A percentile compares a stretch with the other conserved stretches of the same genome.
Conservation (phyloP, 371 early-diverging fungal species). For the Mucor piriformis region DNA sequence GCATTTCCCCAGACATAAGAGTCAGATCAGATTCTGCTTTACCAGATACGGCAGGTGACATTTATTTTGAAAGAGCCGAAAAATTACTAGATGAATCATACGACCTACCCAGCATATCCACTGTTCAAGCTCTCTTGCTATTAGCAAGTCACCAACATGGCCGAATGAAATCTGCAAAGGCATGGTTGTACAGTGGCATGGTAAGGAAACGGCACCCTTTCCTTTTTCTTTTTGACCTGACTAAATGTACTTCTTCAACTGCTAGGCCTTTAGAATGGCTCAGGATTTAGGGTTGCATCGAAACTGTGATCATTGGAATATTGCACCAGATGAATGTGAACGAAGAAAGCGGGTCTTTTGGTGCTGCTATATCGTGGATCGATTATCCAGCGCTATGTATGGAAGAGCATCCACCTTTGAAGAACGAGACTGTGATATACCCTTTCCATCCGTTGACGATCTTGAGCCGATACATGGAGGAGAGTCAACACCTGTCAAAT, state of each 20-base stretch:
- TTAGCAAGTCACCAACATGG: constrained; percentile 60
- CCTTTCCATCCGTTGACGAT: constrained; percentile 52
- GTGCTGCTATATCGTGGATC: constrained; percentile 54
- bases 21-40: constrained; percentile 38
- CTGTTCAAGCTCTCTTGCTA: constrained; percentile 61
- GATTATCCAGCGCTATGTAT: constrained; percentile 43
- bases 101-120: constrained; percentile 60
- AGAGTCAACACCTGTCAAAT: constrained; percentile 14
- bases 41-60: constrained; percentile 44
- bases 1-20: constrained; percentile 41
- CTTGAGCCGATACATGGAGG: constrained; percentile 20
- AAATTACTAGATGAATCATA: constrained; percentile 57
- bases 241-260: not conserved
- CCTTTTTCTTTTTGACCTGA: not conserved
- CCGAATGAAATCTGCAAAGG: constrained; percentile 48
- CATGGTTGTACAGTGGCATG: constrained; percentile 58
- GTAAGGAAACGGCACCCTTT: constrained; percentile 22
- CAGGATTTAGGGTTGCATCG: constrained; percentile 52
- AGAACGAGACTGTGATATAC: constrained; percentile 52
- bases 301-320: constrained; percentile 50
- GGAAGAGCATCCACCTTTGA: constrained; percentile 48
- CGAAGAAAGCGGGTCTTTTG: constrained; percentile 53
- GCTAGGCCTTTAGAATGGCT: constrained; percentile 55
- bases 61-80: constrained; percentile 53
- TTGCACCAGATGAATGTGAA: constrained; percentile 46